Percentiles rank a stretch among this genome's conserved stretches.
Evolutionary conservation across 805 yeast genomes (phyloP).

Genomic region (Dipodascopsis uninucleata): DNA sequence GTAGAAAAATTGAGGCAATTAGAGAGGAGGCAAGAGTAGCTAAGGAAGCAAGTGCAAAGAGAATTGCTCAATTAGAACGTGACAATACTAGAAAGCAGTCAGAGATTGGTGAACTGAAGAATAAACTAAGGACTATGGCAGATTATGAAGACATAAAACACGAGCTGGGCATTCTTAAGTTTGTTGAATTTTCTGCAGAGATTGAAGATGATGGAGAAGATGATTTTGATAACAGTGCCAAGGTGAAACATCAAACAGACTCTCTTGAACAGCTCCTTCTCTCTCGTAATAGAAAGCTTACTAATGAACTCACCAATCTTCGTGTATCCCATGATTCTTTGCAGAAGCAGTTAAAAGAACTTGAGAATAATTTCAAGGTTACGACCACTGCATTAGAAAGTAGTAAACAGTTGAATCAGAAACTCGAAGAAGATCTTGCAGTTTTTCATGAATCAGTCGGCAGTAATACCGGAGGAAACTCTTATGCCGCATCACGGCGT

Average conservation of each 20-base stretch:
- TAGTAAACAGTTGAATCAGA: constrained; percentile 48
- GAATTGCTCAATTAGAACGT: constrained; percentile 12
- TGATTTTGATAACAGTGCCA: constrained; percentile 25
- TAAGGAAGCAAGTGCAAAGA: constrained; percentile 6
- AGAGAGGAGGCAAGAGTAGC: constrained; percentile 17
- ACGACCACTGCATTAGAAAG: constrained; percentile 41
- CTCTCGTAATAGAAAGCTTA: constrained; percentile 68
- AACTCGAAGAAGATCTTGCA: constrained; percentile 71
- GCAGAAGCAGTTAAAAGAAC: constrained; percentile 39
- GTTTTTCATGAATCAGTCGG: constrained; percentile 46
- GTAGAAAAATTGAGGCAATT: constrained; percentile 17
- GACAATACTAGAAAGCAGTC: constrained; percentile 40
- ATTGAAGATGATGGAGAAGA: constrained; percentile 36
- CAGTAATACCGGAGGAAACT: constrained; percentile 20
- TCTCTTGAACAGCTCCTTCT: constrained; percentile 58
- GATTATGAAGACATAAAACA: constrained; percentile 81
- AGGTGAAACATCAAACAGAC: constrained; percentile 18
- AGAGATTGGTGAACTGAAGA: constrained; percentile 51
- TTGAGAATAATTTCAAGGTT: constrained; percentile 41
- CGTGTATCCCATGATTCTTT: constrained; percentile 57
- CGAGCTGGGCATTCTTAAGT: constrained; percentile 66
- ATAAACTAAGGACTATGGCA: constrained; percentile 47
- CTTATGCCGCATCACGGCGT: constrained; percentile 22
- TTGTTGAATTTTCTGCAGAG: constrained; percentile 31
- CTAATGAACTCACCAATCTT: constrained; percentile 61